Base-by-base conservation (phyloP, 2,329 filamentous ascomycete genomes). In the Pseudogymnoascus sp. region DNA sequence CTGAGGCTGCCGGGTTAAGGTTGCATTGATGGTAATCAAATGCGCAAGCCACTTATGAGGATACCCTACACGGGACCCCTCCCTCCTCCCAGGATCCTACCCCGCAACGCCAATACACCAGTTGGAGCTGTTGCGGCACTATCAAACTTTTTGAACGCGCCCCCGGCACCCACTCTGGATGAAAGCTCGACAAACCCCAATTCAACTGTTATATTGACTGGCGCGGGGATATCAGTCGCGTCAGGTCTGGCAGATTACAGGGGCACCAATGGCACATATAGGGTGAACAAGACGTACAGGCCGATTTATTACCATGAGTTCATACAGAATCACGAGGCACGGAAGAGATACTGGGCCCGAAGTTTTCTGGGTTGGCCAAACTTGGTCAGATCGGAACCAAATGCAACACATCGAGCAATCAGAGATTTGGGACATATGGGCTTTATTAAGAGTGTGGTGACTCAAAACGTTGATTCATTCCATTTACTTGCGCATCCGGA, bases 391-490 rank as follows among this genome's bases (percentile, higher is more conserved):
- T 90, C 91, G n/a, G 79, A 78, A 63, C 92, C 93, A 10, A 97
- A 97, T 71, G 77, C 79, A 2, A 87, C 86, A 1, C 94, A 99
- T 76, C 81, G 84, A 72, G 91, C 92, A 2, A 83, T 97, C 62
- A 81, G 84, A 60, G 81, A 88, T 66, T 78, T 97, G 36, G 89
- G 85, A 2, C 75, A 81, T 4, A 77, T 94, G 67, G 92, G 92
- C 2, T 76, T 92, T 59, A 79, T 97, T 42, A 83, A 82, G 63
- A 84, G 79, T 61, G 90, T 97, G 63, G 86, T 99, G 68, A 97
- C 94, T 41, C 94, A 99, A 73, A 97, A 97, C 72, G 94, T 99
- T 60, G 94, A 99, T 76, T 96, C 92, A 2, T 96, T 99, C 73
- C 94, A 99, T 74, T 80, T 82, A 2, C 77, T 77, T 63, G 89